phyloP scores from a whole-genome alignment of 768 basidiomycete genomes.

The Kwoniella dendrophila region DNA sequence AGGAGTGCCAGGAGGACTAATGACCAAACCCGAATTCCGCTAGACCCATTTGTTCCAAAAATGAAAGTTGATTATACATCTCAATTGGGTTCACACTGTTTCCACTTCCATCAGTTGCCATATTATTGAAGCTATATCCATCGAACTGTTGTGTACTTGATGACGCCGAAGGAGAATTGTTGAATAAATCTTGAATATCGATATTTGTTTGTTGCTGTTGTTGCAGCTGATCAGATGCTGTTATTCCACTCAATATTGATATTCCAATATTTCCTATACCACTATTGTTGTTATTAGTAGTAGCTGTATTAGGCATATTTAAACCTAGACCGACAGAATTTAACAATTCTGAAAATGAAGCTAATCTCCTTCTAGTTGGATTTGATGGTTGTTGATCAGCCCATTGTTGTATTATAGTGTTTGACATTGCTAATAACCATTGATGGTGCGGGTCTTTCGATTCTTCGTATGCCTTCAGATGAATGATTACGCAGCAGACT shows the following conservation, averaged over 20 bases:
- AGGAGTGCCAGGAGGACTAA: not conserved
- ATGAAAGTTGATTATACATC: conserved; percentile 9
- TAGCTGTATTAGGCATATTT: not conserved
- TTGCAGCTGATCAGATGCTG: not conserved
- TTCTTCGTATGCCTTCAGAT: conserved; percentile 16
- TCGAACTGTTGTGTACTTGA: conserved; percentile 1
- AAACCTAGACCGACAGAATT: not conserved
- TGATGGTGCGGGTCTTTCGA: conserved; percentile 19
- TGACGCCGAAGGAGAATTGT: not conserved
- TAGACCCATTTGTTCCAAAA: conserved; percentile 12
- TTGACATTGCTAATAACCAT: conserved; percentile 13
- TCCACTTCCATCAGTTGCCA: not conserved
- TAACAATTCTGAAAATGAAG: conserved; percentile 18
- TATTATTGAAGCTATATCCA: not conserved
- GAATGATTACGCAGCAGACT: conserved; percentile 26
- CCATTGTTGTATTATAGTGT: conserved; percentile 27
- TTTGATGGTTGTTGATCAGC: conserved; percentile 11
- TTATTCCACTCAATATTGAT: not conserved
- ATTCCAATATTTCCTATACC: not conserved
- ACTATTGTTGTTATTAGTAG: not conserved
- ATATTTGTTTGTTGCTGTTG: not conserved
- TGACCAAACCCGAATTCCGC: conserved; percentile 12
- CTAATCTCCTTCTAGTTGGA: conserved; percentile 1
- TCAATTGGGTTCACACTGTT: conserved; percentile 1
- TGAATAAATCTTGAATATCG: not conserved